A percentile compares a stretch with the other conserved stretches of the same genome.
These are phyloP conservation scores for Salix exigua DNA, from an alignment of 345 rosid genomes.

Conservation along the genomic window DNA sequence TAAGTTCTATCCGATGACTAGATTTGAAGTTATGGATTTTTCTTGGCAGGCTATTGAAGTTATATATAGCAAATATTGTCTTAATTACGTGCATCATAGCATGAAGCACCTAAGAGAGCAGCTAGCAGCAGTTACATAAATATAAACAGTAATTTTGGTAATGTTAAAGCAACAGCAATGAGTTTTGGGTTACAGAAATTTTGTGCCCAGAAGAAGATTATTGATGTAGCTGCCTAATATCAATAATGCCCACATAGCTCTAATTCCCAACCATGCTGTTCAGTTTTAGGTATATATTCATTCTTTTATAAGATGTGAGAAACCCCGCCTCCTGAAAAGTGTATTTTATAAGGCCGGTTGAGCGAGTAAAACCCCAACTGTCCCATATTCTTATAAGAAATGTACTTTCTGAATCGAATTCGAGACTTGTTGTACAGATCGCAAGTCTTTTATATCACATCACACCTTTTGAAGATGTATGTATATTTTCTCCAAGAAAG, in stretches of 20 bases:
- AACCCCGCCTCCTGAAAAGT: no score
- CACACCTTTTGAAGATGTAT: rapidly evolving
- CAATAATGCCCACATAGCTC: not conserved
- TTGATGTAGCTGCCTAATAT: not conserved
- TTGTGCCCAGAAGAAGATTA: not conserved
- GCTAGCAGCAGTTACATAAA: not conserved
- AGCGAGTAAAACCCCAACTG: no score
- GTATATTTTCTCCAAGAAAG: not conserved
- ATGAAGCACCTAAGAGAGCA: not conserved
- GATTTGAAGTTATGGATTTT: no score
- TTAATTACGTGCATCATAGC: not conserved
- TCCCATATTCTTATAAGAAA: no score
- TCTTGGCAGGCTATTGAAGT: no score
- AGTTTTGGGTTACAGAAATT: not conserved
- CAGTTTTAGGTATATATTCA: not conserved
- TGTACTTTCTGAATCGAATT: no score
- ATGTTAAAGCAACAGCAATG: not conserved
- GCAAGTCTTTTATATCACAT: no score
- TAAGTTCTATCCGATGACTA: no score
- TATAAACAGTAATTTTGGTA: not conserved
- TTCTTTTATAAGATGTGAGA: no score
- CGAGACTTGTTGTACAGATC: no score
- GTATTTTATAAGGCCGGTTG: no score
- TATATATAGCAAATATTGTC: not conserved
- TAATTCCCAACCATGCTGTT: not conserved